Evolutionary conservation across 2,329 filamentous ascomycete genomes (phyloP), one percentile per base, ranked within the genome.

Genomic region (Xylaria sp.): DNA sequence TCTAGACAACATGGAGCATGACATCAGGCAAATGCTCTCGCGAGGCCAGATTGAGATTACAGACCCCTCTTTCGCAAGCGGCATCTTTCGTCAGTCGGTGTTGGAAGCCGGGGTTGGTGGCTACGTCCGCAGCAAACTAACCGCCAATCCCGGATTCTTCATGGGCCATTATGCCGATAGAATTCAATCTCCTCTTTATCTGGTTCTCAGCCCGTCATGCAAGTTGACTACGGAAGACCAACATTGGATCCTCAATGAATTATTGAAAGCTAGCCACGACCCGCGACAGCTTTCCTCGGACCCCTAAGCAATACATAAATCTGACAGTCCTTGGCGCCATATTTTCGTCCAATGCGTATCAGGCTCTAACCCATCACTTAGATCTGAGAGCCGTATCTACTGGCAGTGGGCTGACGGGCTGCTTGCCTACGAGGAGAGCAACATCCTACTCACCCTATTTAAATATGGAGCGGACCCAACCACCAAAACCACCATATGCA

Each of bases 1-100:
- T 15, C 40, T 59, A 7, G 56, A 59, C 25, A 53, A 59, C n/a
- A 52, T 59, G 48, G 48, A 59, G 31, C 40, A 47, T 19, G 33
- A 23, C 23, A 52, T 58, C 37, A 27, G 47, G 9, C 47, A 4
- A 19, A 58, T 58, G 55, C 37, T 58, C 29, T 44, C 27, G 40
- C 55, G 47, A 37, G 38, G 47, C 38, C 55, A 58, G 47, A 58
- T 58, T 38, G 27, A 52, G 29, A 58, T 58, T 46, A 29, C 46
- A 37, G 38, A 51, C 27, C 55, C 55, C 31, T 55, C 53, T 46
- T 57, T 51, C n/a, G 54, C 46, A 41, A 57, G 54, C 15, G 54
- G 51, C 25, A 53, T 58, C 37, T 58, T 58, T 46, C 55, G 55
- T 35, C 47, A 46, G 17, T 29, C 29, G 19, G 46, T 58, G 15